Base-by-base conservation (phyloP, 23 red algal species). In the Chondrus crispus region DNA sequence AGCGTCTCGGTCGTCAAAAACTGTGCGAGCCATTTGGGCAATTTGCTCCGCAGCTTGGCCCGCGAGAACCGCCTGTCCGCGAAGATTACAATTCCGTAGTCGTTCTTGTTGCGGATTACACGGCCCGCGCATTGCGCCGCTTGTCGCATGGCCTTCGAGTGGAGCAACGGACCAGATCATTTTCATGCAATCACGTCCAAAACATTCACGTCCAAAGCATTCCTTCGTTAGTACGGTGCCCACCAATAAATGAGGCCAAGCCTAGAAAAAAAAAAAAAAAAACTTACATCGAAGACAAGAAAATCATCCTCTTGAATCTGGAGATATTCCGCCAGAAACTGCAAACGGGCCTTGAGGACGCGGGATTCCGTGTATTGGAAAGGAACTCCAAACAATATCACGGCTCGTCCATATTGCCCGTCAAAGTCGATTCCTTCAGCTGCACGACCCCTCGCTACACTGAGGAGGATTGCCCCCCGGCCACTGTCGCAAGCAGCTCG, bases 311-410 rank as follows among this genome's bases (percentile, higher is more conserved):
- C 97, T 33, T 93, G 92, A 47, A 98, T 98, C 24, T 94, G 81
- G 77, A 85, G 75, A 40, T 77, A 72, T 38, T 93, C 84, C 29
- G 93, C 85, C 50, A 98, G 48, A 85, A 93, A 98, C 64, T 95
- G 93, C 26, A 98, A 68, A 33, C 97, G 81, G 5, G 97, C 97
- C 13, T 93, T 95, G 58, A 98, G 62, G 24, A 96, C 94, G 33
- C 97, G 85, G 24, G 83, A 91, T 39, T 98, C 97, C 28, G 97
- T 98, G 90, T 98, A 98, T 64, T 98, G 97, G 88, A 98, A 98
- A 68, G 97, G 97, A 36, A 98, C 97, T 19, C 97, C 97, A n/a
- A 98, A 48, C 19, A 96, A 74, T 33, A 98, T 91, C 74, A 96
- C 93, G 3, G 88, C 90, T 20, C 97, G 84, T 19, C 97, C 97